Percentiles rank a stretch among this genome's conserved stretches.
Conservation (phyloP, 1,139 yeast species). For the Eremothecium cymbalariae region DNA sequence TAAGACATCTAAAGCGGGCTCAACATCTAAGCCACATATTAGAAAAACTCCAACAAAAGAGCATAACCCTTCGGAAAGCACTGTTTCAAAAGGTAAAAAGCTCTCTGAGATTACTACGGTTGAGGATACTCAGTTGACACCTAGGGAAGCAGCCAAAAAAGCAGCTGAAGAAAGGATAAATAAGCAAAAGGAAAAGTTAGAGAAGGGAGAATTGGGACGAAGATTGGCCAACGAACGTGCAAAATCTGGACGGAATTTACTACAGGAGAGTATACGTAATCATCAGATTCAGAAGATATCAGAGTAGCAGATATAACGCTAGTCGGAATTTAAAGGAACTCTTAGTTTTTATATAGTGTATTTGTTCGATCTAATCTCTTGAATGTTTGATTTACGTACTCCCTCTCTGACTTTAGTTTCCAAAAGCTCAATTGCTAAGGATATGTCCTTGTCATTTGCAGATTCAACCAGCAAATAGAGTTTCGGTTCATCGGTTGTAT, state of each 20-base stretch:
- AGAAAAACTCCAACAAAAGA: neutral
- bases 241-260: slow-evolving; percentile 18
- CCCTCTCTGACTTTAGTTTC: slow-evolving; percentile 57
- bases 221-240: slow-evolving; percentile 26
- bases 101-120: neutral
- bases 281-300: slow-evolving; percentile 10
- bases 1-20: slow-evolving; percentile 5
- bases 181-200: slow-evolving; percentile 19
- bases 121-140: slow-evolving; percentile 13
- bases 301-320: too few species aligned
- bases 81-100: neutral
- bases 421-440: slow-evolving; percentile 56
- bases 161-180: slow-evolving; percentile 30
- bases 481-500: slow-evolving; percentile 56
- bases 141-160: slow-evolving; percentile 28
- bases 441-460: slow-evolving; percentile 53
- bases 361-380: slow-evolving; percentile 24
- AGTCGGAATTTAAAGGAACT: slow-evolving; percentile 10
- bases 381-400: slow-evolving; percentile 30
- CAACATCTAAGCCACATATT: neutral
- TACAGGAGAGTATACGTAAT: slow-evolving; percentile 17
- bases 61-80: neutral
- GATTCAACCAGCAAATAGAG: slow-evolving; percentile 77
- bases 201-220: slow-evolving; percentile 26
- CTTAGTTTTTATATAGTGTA: slow-evolving; percentile 8